Base-by-base conservation (phyloP, 129 eudicot species). In the Pulicaria dysenterica region DNA sequence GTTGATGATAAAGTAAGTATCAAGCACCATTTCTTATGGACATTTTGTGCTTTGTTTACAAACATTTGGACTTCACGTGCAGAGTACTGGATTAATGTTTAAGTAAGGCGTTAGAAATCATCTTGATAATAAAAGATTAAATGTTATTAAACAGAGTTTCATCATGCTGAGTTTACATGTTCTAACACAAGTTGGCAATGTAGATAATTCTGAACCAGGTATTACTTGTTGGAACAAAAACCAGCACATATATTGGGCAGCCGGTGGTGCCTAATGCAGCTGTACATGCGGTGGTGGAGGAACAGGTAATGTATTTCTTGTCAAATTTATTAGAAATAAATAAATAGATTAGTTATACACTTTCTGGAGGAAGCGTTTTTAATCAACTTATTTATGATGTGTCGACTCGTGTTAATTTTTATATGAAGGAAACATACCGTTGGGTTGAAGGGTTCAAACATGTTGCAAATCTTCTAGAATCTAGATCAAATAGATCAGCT, bases 261-360 rank as follows among this genome's bases (percentile, higher is more conserved):
- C 98, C 98, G 11, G 58, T 94, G 16, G 98, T 94, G 68, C 85
- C 93, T 44, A 89, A 94, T 81, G 92, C 98, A n/a, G 87, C 76
- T n/a, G 98, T 94, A 17, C 90, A 94, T 72, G 98, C 98, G 8
- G 86, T 94, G 36, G 97, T 94, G 13, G 98, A 94, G 71, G 98
- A 94, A 66, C 98, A 94, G 86, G 98, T 94, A 74, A n/a, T 65
- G 31, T 59, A 61, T 14, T 34, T 2, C 34, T 47, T 14, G 62
- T 69, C 19, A 45, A 40, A 10, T 16, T 9, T 24, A 24, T 24
- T 24, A 24, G 31, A 24, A 24, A 24, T 24, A 24, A 24, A 24
- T 24, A 24, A 24, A 24, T 24, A 24, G 31, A 10, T 13, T 48
- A 1, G 65, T 46, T 59, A 45, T 53, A 12, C 10, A 0, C 15